Evolutionary conservation across 495 filamentous ascomycete genomes (phyloP), one percentile per base, ranked within the genome.

Genomic region (Cetradonia linearis): DNA sequence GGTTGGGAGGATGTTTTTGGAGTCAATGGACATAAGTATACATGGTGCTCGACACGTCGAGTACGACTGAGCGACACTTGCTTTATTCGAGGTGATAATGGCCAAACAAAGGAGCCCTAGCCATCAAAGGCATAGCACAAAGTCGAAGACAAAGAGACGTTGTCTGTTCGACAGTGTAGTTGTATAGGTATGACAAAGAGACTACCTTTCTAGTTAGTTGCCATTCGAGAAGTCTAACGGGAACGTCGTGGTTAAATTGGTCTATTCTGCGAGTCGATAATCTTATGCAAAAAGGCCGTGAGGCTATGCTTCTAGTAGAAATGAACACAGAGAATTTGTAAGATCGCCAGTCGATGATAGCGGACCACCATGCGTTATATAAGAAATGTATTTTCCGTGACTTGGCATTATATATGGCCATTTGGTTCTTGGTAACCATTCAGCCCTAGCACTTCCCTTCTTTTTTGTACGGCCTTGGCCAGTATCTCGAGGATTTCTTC

Each of bases 401-500:
- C 0, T 55, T 3, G 16, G 13, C 18, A 9, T 56, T 20, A 65
- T 14, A 30, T 33, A 31, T 59, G 58, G 30, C 63, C 63, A 30
- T 70, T 72, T 66, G 47, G 69, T 54, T 64, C 63, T 25, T 56
- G 34, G 42, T 64, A 57, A 56, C 74, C 69, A 62, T 75, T 74
- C 48, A 68, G 46, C n/a, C 70, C 72, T 16, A 67, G 70, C 40
- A 72, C 66, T 33, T 76, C 70, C 47, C 93, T 79, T 68, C 93
- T 80, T 33, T 82, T 84, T 37, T 84, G 81, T 42, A 96, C 86
- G n/a, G 87, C 87, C 28, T 85, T 85, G 11, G 93, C 94, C 5
- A 98, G 80, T 66, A 87, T 80, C 65, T 94, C 85, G n/a, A 98
- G 79, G 1, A 93, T 87, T 5, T 82, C 76, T 53, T 95, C 86